phyloP scores from a whole-genome alignment of 2,329 filamentous ascomycete species.

The Domatiomyces catenatus region DNA sequence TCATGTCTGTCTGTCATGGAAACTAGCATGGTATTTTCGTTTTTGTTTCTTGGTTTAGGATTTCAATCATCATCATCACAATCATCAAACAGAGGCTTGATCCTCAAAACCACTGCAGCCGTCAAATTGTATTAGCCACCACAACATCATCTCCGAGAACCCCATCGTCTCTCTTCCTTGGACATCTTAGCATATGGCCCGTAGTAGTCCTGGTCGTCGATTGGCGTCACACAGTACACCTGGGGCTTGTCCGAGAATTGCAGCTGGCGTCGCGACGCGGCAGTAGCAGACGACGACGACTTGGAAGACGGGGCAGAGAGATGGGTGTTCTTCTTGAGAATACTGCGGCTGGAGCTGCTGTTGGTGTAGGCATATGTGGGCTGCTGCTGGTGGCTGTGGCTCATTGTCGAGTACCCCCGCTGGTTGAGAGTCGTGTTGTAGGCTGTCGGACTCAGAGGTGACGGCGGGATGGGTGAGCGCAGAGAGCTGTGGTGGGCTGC shows the following conservation, averaged over 20 bases:
- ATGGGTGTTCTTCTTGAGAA: constrained; percentile 30
- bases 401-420: constrained; percentile 25
- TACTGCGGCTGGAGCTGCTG: constrained; percentile 31
- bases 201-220: constrained; percentile 35
- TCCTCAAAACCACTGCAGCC: no score
- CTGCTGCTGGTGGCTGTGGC: constrained; percentile 19
- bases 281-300: constrained; percentile 2
- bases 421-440: constrained; percentile 25
- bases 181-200: constrained; percentile 32
- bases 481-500: constrained; percentile 10
- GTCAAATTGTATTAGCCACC: no score
- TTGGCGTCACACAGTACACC: constrained; percentile 33
- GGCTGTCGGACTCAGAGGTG: constrained; percentile 27
- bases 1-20: no score
- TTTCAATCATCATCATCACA: no score
- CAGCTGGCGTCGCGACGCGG: constrained; percentile 23
- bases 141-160: constrained; percentile 21
- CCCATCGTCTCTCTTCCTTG: constrained; percentile 33
- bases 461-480: constrained; percentile 29
- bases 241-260: constrained; percentile 30
- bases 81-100: no score
- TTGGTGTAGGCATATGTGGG: constrained; percentile 30
- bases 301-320: constrained; percentile 2
- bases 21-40: no score
- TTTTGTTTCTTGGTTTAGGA: no score